Conservation (phyloP, 805 yeast genomes). For the Kregervanrija fluxuum region DNA sequence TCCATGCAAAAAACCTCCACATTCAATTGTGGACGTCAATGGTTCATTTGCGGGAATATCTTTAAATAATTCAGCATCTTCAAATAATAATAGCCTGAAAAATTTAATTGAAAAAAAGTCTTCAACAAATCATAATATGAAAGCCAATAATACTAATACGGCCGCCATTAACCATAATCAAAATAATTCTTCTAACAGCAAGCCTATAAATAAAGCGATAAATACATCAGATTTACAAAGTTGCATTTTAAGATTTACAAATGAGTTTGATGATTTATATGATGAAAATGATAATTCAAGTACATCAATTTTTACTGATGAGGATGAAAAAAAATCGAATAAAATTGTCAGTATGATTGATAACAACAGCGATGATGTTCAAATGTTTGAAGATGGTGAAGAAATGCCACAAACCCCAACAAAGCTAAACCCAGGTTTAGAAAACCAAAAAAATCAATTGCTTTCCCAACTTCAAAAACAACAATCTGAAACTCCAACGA, state of each 20-base stretch:
- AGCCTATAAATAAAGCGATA: slow-evolving; percentile 18
- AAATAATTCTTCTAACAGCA: background rate
- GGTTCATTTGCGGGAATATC: slow-evolving; percentile 9
- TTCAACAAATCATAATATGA: slow-evolving; percentile 2
- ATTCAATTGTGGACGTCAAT: slow-evolving; percentile 21
- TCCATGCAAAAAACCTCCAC: slow-evolving; percentile 47
- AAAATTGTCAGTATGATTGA: slow-evolving; percentile 18
- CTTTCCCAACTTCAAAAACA: background rate
- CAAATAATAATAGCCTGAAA: slow-evolving; percentile 1
- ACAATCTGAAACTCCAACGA: slow-evolving; percentile 12
- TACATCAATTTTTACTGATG: slow-evolving; percentile 25
- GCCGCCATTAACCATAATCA: slow-evolving; percentile 11
- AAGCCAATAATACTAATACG: slow-evolving; percentile 5
- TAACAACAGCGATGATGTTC: slow-evolving; percentile 16
- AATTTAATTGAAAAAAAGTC: slow-evolving; percentile 3
- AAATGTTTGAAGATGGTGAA: slow-evolving; percentile 12
- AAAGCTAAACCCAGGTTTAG: background rate
- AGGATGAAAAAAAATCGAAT: slow-evolving; percentile 4
- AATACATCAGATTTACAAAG: slow-evolving; percentile 35
- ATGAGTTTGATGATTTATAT: slow-evolving; percentile 34
- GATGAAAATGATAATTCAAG: slow-evolving; percentile 20
- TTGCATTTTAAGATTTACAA: slow-evolving; percentile 32
- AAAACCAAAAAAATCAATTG: background rate
- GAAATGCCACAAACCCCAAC: slow-evolving; percentile 28
- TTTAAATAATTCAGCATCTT: background rate